Percentiles rank a stretch among this genome's conserved stretches.
Evolutionary conservation across 495 filamentous ascomycete species (phyloP).

Genomic region (Lasiosphaeria miniovina): DNA sequence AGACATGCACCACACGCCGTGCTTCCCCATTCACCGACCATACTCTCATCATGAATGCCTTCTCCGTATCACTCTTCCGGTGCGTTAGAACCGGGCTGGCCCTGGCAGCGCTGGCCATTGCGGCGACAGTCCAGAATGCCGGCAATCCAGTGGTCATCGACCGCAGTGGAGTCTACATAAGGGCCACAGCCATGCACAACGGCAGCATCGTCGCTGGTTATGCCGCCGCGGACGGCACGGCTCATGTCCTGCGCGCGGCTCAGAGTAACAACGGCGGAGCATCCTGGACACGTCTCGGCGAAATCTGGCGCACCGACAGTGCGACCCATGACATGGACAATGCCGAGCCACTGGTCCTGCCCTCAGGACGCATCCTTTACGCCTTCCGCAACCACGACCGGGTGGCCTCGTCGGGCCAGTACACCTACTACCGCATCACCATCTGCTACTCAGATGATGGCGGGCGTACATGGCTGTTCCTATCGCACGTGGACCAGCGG

Average conservation of each 20-base stretch:
- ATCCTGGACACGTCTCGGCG: constrained; percentile 40
- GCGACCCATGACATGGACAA: constrained; percentile 57
- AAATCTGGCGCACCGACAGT: constrained; percentile 27
- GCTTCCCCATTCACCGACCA: too few relatives aligned
- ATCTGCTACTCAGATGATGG: constrained; percentile 15
- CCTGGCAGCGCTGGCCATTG: neutral
- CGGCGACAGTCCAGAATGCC: neutral
- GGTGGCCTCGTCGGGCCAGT: constrained; percentile 26
- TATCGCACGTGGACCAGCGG: constrained; percentile 11
- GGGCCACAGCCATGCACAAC: constrained; percentile 37
- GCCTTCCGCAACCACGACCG: constrained; percentile 62
- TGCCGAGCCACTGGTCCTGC: constrained; percentile 52
- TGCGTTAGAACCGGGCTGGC: neutral
- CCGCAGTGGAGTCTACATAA: constrained; percentile 45
- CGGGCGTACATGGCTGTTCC: constrained; percentile 3
- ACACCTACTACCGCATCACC: constrained; percentile 34
- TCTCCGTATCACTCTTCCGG: neutral
- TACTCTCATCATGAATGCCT: too few relatives aligned
- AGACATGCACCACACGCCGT: too few relatives aligned
- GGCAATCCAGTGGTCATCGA: constrained; percentile 28
- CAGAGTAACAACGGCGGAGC: constrained; percentile 39
- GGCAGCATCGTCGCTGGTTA: constrained; percentile 44
- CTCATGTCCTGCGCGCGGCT: constrained; percentile 30
- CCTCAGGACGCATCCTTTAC: constrained; percentile 48
- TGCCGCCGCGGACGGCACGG: constrained; percentile 31